Evolutionary conservation across 2,329 filamentous ascomycete species (phyloP).

Genomic region (Colletotrichum horii): DNA sequence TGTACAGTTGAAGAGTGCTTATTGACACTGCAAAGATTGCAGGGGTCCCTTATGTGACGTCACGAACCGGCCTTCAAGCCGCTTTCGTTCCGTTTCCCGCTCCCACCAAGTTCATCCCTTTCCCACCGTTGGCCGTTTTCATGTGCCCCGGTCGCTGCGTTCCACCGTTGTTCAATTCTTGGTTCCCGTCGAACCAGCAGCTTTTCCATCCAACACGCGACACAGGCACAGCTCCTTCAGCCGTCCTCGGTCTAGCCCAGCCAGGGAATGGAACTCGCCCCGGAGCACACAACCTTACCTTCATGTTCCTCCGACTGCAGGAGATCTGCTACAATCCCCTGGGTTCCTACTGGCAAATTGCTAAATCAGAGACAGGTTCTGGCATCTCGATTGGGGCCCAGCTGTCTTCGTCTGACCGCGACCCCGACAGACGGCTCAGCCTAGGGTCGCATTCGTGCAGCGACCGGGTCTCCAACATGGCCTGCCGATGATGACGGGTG

Average conservation of each 20-base stretch:
- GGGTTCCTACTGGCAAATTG: not conserved
- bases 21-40: not conserved
- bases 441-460: not conserved
- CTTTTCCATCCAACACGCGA: not conserved
- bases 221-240: not conserved
- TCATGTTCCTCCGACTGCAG: not conserved
- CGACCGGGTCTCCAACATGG: not conserved
- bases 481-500: constrained; percentile 20
- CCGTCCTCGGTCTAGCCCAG: not conserved
- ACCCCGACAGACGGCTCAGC: not conserved
- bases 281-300: not conserved
- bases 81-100: not conserved
- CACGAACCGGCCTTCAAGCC: not conserved
- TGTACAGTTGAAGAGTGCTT: not conserved
- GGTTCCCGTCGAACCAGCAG: not conserved
- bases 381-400: constrained; percentile 4
- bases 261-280: not conserved
- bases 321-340: not conserved
- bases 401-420: not conserved
- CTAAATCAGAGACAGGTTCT: not conserved
- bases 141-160: not conserved
- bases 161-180: not conserved
- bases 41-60: constrained; percentile 1
- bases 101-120: not conserved
- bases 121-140: not conserved